Percentiles rank a stretch among this genome's conserved stretches.
phyloP scores from a whole-genome alignment of 2,329 filamentous ascomycete species.

The Colletotrichum phormii region DNA sequence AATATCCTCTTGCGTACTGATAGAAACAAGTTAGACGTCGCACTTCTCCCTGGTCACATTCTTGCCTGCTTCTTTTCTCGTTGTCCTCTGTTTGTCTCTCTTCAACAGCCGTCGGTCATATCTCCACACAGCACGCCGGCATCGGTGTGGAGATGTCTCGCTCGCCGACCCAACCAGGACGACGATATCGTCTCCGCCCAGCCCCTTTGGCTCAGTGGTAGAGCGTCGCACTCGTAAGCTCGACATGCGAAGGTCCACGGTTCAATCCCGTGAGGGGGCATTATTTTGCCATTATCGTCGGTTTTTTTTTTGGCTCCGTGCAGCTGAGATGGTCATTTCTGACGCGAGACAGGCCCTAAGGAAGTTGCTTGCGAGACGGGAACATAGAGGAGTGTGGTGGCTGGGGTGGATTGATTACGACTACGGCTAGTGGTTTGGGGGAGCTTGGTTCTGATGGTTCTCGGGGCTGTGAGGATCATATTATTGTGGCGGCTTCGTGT shows the following conservation, averaged over 20 bases:
- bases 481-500: too few species aligned
- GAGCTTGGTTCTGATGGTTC: too few species aligned
- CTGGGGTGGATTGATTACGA: too few species aligned
- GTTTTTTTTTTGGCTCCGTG: background rate
- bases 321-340: background rate
- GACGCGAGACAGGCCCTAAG: too few species aligned
- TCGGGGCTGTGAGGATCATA: too few species aligned
- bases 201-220: slow-evolving; percentile 36
- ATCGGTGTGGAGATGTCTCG: slow-evolving; percentile 6
- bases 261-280: slow-evolving; percentile 36
- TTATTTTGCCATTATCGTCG: background rate
- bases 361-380: too few species aligned
- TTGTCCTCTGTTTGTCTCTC: background rate
- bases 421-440: too few species aligned
- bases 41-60: background rate
- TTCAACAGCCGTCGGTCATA: background rate
- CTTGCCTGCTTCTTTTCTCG: too few species aligned
- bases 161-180: background rate
- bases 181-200: background rate
- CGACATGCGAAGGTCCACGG: slow-evolving; percentile 34
- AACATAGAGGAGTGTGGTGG: too few species aligned
- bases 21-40: background rate
- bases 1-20: background rate
- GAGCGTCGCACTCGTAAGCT: slow-evolving; percentile 34
- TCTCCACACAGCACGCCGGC: background rate